Base-by-base conservation (phyloP, 306 rosid species). In the Psophocarpus tetragonolobus region DNA sequence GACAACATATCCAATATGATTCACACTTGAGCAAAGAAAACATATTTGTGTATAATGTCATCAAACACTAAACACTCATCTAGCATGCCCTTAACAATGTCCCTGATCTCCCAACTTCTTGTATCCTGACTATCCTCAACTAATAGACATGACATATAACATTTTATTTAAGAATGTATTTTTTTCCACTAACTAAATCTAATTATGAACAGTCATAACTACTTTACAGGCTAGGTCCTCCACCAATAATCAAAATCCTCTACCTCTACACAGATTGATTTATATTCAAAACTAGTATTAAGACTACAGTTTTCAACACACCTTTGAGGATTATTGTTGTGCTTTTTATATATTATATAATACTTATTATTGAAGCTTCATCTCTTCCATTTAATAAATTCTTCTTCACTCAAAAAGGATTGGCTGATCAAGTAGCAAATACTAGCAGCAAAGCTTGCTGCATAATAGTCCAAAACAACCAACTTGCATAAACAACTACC, bases 211-310 rank as follows among this genome's bases (percentile, higher is more conserved):
- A 45, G 30, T 62, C 72, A 45, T 12, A 45, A 45, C 50, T 8
- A 29, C 45, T 29, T 60, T 60, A 29, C 8, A 54, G 12, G 62
- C 5, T 21, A 64, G 48, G 48, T 58, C 70, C 50, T 68, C 30
- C 57, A 54, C 12, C 15, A 44, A 42, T 36, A 68, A 14, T 47
- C 66, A 71, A 71, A 79, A 64, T 48, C 18, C 32, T 47, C 57
- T 48, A 24, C 29, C n/a, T n/a, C n/a, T n/a, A n/a, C 6, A 20
- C 1, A 5, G 50, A 57, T 68, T 20, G 17, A 78, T 68, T 78
- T 35, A 15, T 10, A 45, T 36, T 32, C 45, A n/a, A 17, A 65
- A 33, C 48, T 9, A 15, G 65, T 6, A 30, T 36, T 48, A 26
- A 63, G 70, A 29, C 12, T 7, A 20, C 23, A 45, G 27, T 61